Conservation (phyloP, 176 grass and related monocot genomes). For the Oryza punctata region DNA sequence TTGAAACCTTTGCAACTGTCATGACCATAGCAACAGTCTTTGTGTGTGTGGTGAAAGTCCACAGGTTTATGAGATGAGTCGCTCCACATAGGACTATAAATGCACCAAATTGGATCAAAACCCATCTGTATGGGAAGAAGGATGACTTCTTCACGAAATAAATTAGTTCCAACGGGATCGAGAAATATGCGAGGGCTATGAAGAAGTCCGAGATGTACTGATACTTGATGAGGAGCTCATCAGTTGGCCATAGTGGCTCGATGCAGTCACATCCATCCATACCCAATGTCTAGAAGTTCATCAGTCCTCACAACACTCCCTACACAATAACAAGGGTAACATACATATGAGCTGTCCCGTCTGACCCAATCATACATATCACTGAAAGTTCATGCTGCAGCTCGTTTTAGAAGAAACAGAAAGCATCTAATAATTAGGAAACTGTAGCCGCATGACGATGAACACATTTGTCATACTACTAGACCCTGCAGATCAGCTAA, state of each 20-base stretch:
- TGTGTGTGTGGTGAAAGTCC: slow-evolving; percentile 57
- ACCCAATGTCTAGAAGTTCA: background rate
- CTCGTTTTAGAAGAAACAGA: background rate
- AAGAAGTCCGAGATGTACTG: slow-evolving; percentile 86
- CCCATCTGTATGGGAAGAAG: slow-evolving; percentile 59
- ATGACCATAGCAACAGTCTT: slow-evolving; percentile 52
- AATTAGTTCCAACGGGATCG: slow-evolving; percentile 78
- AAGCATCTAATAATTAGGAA: background rate
- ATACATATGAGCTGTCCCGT: background rate
- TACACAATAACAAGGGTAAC: background rate
- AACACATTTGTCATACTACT: background rate
- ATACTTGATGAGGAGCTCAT: slow-evolving; percentile 66
- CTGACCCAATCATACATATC: background rate
- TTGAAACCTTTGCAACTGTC: slow-evolving; percentile 64
- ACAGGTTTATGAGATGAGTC: slow-evolving; percentile 76
- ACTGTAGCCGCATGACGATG: background rate
- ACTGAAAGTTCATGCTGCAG: background rate
- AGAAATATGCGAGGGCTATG: slow-evolving; percentile 82
- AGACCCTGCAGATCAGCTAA: background rate
- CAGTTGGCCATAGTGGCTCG: slow-evolving; percentile 61
- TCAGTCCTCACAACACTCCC: slow-evolving; percentile 44
- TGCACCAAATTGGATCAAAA: slow-evolving; percentile 68
- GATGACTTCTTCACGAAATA: slow-evolving; percentile 85
- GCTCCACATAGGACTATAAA: slow-evolving; percentile 89
- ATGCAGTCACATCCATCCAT: slow-evolving; percentile 68